Evolutionary conservation across 306 rosid genomes (phyloP), one percentile per base, ranked within the genome.

Genomic region (Calophaca sinica): DNA sequence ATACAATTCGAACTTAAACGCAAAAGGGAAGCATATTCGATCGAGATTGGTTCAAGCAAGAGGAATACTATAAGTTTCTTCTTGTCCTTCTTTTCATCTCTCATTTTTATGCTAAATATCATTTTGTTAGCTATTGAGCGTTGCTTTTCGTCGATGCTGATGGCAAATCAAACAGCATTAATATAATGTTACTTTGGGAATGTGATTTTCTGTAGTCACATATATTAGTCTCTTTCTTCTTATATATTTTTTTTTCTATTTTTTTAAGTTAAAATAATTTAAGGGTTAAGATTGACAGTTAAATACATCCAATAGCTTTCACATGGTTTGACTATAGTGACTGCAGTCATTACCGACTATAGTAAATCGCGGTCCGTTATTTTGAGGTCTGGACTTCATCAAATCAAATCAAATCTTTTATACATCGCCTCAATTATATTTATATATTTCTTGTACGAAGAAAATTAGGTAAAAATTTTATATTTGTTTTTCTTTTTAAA

Each of bases 1-100:
- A 52, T 20, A 36, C 54, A 70, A 48, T 52, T 78, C 54, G 66
- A 69, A 74, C 74, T 55, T 69, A 33, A 69, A 70, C 58, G 62
- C 76, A 79, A 70, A 79, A 70, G 79, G 57, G 73, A 75, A 75
- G 72, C 81, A 76, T 76, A 80, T 75, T 75, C 73, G 54, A 14
- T n/a, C 4, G 76, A 62, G 66, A 58, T 2, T 64, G 62, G 50
- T 66, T 71, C n/a, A 79, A 57, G 58, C 62, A 49, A 75, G 62
- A 74, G 9, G 52, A 70, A 41, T 50, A 3, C 77, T 36, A 6
- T 29, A 75, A 33, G 79, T 83, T 72, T 71, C 61, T 57, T 72
- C 50, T 75, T 58, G 60, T 58, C 60, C 45, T 69, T 50, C 5
- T 64, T 15, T 63, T 10, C 35, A 5, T 38, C 26, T 59, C 26